phyloP scores from a whole-genome alignment of 345 rosid species.

The Punica granatum region DNA sequence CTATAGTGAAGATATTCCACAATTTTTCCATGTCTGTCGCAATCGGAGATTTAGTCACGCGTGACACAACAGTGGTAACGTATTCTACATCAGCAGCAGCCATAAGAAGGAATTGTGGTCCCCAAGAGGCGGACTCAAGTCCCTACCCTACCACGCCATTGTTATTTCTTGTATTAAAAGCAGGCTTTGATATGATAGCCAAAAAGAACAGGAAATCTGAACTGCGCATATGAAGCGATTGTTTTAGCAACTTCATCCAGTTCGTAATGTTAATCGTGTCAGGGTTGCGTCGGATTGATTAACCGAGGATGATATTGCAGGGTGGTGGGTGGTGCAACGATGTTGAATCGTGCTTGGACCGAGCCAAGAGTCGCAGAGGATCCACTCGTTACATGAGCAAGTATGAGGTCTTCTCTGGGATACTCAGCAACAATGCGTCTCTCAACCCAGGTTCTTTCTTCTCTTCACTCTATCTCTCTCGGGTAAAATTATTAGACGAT shows the following conservation, averaged over 20 bases:
- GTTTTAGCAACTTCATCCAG: neutral
- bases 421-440: slow-evolving; percentile 68
- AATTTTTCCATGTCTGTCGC: neutral
- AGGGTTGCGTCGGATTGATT: neutral
- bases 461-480: neutral
- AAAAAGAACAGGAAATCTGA: neutral
- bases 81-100: neutral
- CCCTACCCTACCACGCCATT: neutral
- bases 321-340: slow-evolving; percentile 99
- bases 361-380: slow-evolving; percentile 71
- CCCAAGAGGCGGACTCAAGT: neutral
- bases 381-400: slow-evolving; percentile 72
- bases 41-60: neutral
- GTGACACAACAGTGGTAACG: neutral
- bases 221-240: neutral
- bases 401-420: slow-evolving; percentile 62
- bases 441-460: slow-evolving; percentile 58
- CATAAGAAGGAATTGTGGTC: neutral
- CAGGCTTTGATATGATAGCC: neutral
- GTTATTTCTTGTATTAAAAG: neutral
- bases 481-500: neutral
- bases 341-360: slow-evolving; percentile 56
- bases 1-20: neutral
- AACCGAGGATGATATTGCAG: slow-evolving; percentile 18
- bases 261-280: neutral